Evolutionary conservation across 2,329 filamentous ascomycete species (phyloP).

Genomic region (Exophiala spinifera): DNA sequence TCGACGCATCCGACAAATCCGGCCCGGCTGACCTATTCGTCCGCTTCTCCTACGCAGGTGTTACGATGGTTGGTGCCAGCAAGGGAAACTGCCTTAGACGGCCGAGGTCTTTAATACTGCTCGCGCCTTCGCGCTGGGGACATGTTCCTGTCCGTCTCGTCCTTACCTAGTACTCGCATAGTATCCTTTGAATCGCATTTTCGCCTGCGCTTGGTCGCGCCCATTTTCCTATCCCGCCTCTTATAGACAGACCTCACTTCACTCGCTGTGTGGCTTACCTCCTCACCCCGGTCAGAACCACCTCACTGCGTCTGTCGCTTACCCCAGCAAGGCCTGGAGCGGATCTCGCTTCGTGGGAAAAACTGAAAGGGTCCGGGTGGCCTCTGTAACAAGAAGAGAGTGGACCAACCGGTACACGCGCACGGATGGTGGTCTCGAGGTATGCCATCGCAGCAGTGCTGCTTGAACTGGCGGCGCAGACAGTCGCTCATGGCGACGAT

Average conservation of each 20-base stretch:
- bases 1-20: constrained; percentile 26
- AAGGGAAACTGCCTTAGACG: not conserved
- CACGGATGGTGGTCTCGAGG: constrained; percentile 23
- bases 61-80: constrained; percentile 8
- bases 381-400: constrained; percentile 6
- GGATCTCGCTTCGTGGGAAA: not conserved
- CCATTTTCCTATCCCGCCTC: not conserved
- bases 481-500: constrained; percentile 26
- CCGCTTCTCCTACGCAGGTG: not conserved
- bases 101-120: not conserved
- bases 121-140: not conserved
- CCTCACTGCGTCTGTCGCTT: not conserved
- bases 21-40: constrained; percentile 20
- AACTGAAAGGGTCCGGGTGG: not conserved
- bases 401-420: constrained; percentile 1
- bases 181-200: not conserved
- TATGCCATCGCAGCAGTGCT: constrained; percentile 25
- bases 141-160: not conserved
- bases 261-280: not conserved
- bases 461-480: constrained; percentile 21
- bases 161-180: not conserved
- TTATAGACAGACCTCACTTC: not conserved
- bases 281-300: not conserved
- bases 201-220: not conserved
- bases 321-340: not conserved